Conservation (phyloP, 345 rosid species). For the Hevea brasiliensis region DNA sequence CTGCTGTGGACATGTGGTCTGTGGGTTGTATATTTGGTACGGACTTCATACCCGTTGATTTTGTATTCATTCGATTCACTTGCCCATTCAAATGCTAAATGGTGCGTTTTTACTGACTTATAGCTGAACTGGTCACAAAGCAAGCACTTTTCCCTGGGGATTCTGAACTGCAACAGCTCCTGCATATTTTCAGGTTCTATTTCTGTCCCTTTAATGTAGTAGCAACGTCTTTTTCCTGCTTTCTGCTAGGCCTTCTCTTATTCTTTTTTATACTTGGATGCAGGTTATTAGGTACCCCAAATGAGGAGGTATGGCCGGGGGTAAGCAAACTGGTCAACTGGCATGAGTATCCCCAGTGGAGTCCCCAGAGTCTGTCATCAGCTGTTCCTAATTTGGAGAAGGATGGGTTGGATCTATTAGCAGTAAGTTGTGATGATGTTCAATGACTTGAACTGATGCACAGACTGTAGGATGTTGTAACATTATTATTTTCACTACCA, state of each 20-base stretch:
- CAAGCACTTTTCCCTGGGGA: conserved; percentile 91
- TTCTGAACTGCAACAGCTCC: conserved; percentile 92
- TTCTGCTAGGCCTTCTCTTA: background rate
- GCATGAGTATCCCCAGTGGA: conserved; percentile 99
- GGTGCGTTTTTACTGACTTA: background rate
- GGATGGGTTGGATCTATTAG: conserved; percentile 70
- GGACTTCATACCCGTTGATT: background rate
- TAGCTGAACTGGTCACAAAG: conserved; percentile 83
- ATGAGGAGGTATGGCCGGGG: conserved; percentile 91
- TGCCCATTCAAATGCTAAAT: conserved; percentile 7
- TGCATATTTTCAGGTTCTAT: conserved; percentile 80
- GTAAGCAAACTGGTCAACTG: conserved; percentile 83
- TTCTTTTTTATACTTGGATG: background rate
- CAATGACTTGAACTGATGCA: too few relatives aligned
- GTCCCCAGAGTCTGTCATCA: conserved; percentile 55
- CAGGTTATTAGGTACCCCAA: conserved; percentile 92
- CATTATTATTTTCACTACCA: background rate
- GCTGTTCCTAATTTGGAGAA: conserved; percentile 65
- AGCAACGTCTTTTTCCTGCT: background rate
- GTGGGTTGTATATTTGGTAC: conserved; percentile 93
- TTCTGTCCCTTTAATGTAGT: background rate
- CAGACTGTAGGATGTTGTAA: background rate
- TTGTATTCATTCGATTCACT: background rate
- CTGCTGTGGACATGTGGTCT: conserved; percentile 96
- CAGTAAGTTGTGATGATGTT: conserved; percentile 41